Percentiles rank a stretch among this genome's conserved stretches.
phyloP scores from a whole-genome alignment of 2,329 filamentous ascomycete species.

The Sarocladium kiliense region DNA sequence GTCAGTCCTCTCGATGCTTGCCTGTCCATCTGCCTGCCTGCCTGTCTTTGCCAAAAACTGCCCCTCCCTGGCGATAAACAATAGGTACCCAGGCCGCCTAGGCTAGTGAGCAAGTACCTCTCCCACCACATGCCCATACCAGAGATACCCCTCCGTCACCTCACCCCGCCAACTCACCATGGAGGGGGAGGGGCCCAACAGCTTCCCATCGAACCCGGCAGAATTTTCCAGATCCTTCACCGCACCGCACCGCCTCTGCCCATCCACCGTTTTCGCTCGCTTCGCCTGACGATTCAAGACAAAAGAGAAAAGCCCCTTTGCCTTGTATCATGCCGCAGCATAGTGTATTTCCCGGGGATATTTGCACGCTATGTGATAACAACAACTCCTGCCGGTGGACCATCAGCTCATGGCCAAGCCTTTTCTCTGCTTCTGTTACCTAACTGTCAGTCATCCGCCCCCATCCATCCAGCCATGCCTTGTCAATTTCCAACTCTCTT shows the following conservation, averaged over 20 bases:
- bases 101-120: no score
- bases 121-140: neutral
- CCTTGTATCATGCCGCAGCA: no score
- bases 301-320: no score
- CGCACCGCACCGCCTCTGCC: neutral
- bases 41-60: no score
- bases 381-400: constrained; percentile 1
- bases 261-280: neutral
- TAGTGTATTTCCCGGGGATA: neutral
- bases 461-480: neutral
- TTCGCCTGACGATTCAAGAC: no score
- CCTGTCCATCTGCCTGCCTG: no score
- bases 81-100: no score
- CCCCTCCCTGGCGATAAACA: no score
- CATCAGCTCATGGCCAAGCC: neutral
- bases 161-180: neutral
- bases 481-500: neutral
- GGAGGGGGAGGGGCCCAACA: constrained; percentile 4
- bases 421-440: neutral
- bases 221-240: constrained; percentile 15
- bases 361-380: constrained; percentile 2
- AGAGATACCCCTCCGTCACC: neutral
- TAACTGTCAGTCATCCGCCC: constrained; percentile 1
- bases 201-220: constrained; percentile 12
- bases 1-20: no score